These are phyloP conservation scores for Vanderwaltozyma tropicalis DNA, from an alignment of 805 yeast genomes.

Conservation along the genomic window DNA sequence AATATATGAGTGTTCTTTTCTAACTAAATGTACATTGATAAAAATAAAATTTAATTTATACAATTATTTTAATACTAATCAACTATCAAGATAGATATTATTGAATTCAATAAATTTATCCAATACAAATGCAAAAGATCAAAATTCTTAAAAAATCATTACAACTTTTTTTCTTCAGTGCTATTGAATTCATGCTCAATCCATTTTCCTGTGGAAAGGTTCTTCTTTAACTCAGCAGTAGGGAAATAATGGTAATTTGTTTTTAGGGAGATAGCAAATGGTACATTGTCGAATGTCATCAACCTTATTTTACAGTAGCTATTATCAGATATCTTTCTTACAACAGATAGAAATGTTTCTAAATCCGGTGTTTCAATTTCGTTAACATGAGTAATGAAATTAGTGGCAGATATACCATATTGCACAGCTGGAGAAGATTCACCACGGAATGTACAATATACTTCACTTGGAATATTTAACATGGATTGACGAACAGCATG, in stretches of 20 bases:
- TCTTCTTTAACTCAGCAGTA: constrained; percentile 49
- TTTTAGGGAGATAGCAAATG: constrained; percentile 75
- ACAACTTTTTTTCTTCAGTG: constrained; percentile 19
- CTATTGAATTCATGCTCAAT: constrained; percentile 39
- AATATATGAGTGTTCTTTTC: too few species aligned
- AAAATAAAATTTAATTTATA: too few species aligned
- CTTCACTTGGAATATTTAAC: constrained; percentile 65
- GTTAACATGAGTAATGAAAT: constrained; percentile 83
- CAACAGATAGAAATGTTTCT: constrained; percentile 54
- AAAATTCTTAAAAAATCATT: neutral
- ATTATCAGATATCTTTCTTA: constrained; percentile 63
- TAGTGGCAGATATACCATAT: constrained; percentile 67
- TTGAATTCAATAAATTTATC: too few species aligned
- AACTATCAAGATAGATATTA: too few species aligned
- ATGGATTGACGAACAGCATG: constrained; percentile 83
- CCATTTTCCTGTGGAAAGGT: constrained; percentile 41
- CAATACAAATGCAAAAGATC: too few species aligned
- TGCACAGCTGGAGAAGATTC: constrained; percentile 82
- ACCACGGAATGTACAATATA: constrained; percentile 67
- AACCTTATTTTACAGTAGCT: constrained; percentile 72
- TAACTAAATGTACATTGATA: too few species aligned
- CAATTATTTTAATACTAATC: too few species aligned
- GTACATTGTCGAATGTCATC: constrained; percentile 78
- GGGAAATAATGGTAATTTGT: constrained; percentile 87
- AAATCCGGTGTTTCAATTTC: constrained; percentile 63